Percentiles rank a stretch among this genome's conserved stretches.
These are phyloP conservation scores for Amphicarpaea edgeworthii DNA, from an alignment of 306 rosid genomes.

Conservation along the genomic window DNA sequence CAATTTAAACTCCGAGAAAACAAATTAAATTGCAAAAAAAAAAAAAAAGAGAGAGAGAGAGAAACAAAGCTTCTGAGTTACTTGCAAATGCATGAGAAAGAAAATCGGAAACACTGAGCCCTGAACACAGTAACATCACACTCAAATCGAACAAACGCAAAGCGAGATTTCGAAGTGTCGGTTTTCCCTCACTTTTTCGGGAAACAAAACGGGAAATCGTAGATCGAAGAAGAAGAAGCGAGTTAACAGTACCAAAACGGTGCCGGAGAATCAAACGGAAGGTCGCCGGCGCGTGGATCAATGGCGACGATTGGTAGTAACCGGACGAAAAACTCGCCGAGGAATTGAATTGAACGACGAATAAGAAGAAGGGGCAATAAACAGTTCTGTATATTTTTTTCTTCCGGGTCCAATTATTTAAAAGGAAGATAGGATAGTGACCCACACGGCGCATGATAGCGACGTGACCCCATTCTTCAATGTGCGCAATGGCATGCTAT, in stretches of 20 bases:
- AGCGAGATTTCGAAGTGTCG: slow-evolving; percentile 45
- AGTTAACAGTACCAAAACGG: slow-evolving; percentile 45
- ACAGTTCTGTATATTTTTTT: slow-evolving; percentile 7
- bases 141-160: slow-evolving; percentile 13
- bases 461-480: slow-evolving; percentile 49
- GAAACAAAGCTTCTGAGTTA: slow-evolving; percentile 30
- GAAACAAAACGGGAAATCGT: slow-evolving; percentile 42
- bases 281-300: slow-evolving; percentile 52
- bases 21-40: slow-evolving; percentile 4
- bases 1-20: slow-evolving; percentile 15
- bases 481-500: slow-evolving; percentile 10
- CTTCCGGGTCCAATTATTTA: slow-evolving; percentile 59
- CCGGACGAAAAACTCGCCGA: slow-evolving; percentile 50
- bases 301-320: slow-evolving; percentile 41
- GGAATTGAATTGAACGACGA: slow-evolving; percentile 54
- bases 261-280: slow-evolving; percentile 28
- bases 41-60: background rate
- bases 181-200: slow-evolving; percentile 40
- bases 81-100: slow-evolving; percentile 39
- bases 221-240: slow-evolving; percentile 57
- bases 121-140: slow-evolving; percentile 34
- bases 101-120: slow-evolving; percentile 34
- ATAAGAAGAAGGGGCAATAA: slow-evolving; percentile 12
- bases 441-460: slow-evolving; percentile 62
- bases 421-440: slow-evolving; percentile 61